Conservation (phyloP, 2,329 filamentous ascomycete species). For the Paraconiothyrium brasiliense region DNA sequence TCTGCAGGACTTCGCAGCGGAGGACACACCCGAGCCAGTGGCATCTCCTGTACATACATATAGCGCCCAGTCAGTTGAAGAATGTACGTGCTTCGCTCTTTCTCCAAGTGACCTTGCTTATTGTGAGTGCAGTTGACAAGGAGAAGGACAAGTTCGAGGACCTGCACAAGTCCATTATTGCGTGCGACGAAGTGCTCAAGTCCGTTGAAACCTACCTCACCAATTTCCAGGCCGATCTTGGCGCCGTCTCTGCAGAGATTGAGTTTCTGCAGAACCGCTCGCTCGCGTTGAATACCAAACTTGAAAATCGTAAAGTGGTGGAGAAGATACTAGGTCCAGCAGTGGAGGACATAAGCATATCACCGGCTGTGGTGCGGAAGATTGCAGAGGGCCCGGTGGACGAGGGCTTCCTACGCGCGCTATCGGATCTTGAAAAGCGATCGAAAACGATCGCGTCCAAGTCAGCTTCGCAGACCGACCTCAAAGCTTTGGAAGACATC, state of each 20-base stretch:
- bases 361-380: constrained; percentile 82
- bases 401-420: constrained; percentile 83
- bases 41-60: constrained; percentile 56
- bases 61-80: constrained; percentile 71
- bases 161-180: constrained; percentile 84
- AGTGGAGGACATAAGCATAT: constrained; percentile 90
- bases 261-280: constrained; percentile 91
- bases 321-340: constrained; percentile 88
- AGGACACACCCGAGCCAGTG: constrained; percentile 41
- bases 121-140: constrained; percentile 68
- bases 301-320: constrained; percentile 89
- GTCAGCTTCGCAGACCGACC: constrained; percentile 63
- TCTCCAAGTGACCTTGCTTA: constrained; percentile 34
- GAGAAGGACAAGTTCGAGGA: constrained; percentile 89
- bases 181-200: constrained; percentile 91
- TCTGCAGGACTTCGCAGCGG: constrained; percentile 73
- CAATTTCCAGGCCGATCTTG: constrained; percentile 92
- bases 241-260: constrained; percentile 91
- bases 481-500: constrained; percentile 84
- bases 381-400: constrained; percentile 91
- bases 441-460: constrained; percentile 76
- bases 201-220: constrained; percentile 93
- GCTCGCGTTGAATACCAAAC: constrained; percentile 78
- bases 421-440: constrained; percentile 85
- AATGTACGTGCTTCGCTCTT: constrained; percentile 68